Evolutionary conservation across 1,139 yeast genomes (phyloP).

Genomic region (Petasospora fabianii): DNA sequence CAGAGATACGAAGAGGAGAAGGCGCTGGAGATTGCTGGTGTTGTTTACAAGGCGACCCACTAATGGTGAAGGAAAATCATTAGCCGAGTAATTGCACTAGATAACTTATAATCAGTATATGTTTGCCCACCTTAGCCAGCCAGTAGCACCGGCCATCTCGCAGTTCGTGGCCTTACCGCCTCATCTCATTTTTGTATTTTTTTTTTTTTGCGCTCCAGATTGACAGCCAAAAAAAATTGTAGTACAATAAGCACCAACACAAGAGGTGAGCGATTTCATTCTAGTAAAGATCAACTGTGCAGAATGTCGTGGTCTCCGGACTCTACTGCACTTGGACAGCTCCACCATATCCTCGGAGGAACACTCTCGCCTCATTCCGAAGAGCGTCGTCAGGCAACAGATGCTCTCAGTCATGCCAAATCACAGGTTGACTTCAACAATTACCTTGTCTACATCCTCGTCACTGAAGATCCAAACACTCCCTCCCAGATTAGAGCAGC

Average conservation of each 20-base stretch:
- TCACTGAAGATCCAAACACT: constrained; percentile 42
- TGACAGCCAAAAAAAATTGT: background rate
- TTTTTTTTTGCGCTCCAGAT: background rate
- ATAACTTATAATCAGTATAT: no score
- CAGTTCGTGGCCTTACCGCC: constrained; percentile 1
- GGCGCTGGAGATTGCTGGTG: constrained; percentile 28
- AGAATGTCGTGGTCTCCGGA: constrained; percentile 59
- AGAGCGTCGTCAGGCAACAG: constrained; percentile 57
- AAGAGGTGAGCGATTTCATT: background rate
- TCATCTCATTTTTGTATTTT: constrained; percentile 2
- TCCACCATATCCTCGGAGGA: constrained; percentile 59
- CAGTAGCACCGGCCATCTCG: background rate
- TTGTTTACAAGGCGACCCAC: background rate
- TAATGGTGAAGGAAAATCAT: no score
- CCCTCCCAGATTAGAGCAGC: constrained; percentile 71
- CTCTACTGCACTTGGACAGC: constrained; percentile 54
- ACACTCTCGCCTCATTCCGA: constrained; percentile 57
- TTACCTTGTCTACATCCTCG: constrained; percentile 68
- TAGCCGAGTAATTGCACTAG: no score
- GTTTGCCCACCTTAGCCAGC: no score
- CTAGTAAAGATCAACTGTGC: no score
- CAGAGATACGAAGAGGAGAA: constrained; percentile 60
- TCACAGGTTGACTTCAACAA: constrained; percentile 65
- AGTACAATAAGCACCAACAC: background rate
- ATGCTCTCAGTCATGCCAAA: constrained; percentile 65